Conservation (phyloP, 78 protist genomes). For the Bodo saltans region DNA sequence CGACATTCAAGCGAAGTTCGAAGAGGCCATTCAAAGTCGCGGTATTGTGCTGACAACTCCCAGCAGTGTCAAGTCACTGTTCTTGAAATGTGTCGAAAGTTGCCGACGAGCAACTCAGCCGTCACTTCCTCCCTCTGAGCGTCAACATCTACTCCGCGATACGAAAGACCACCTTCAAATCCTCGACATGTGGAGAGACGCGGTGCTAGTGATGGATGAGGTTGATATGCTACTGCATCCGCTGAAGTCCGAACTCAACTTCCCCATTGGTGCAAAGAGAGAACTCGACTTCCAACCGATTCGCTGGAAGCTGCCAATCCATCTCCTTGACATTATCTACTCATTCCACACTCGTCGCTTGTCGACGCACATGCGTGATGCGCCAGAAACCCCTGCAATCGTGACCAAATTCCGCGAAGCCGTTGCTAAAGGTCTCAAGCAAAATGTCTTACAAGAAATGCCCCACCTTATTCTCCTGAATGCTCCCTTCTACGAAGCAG, state of each 20-base stretch:
- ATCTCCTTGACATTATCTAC: conserved; percentile 57
- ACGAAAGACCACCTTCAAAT: not conserved
- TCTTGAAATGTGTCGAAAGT: conserved; percentile 40
- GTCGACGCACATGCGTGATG: not conserved
- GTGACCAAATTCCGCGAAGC: not conserved
- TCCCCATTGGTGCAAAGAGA: conserved; percentile 61
- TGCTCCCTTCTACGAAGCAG: conserved; percentile 10
- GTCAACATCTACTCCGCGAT: too few species aligned
- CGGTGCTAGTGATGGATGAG: conserved; percentile 46
- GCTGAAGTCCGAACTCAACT: conserved; percentile 71
- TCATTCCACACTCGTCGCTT: not conserved
- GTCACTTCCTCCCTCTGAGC: not conserved
- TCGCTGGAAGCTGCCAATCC: conserved; percentile 69
- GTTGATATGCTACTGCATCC: conserved; percentile 78
- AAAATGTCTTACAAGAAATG: conserved; percentile 9
- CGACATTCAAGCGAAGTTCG: conserved; percentile 11
- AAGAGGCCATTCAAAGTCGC: conserved; percentile 10
- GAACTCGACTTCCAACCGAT: conserved; percentile 20
- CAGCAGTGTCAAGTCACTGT: conserved; percentile 36
- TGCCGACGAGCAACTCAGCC: not conserved
- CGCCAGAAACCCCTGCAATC: not conserved
- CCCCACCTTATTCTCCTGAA: conserved; percentile 48
- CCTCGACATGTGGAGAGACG: conserved; percentile 22
- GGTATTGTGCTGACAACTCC: conserved; percentile 55
- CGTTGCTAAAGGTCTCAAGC: conserved; percentile 9